phyloP scores from a whole-genome alignment of 2,329 filamentous ascomycete genomes.

The Neofusicoccum umdonicola region DNA sequence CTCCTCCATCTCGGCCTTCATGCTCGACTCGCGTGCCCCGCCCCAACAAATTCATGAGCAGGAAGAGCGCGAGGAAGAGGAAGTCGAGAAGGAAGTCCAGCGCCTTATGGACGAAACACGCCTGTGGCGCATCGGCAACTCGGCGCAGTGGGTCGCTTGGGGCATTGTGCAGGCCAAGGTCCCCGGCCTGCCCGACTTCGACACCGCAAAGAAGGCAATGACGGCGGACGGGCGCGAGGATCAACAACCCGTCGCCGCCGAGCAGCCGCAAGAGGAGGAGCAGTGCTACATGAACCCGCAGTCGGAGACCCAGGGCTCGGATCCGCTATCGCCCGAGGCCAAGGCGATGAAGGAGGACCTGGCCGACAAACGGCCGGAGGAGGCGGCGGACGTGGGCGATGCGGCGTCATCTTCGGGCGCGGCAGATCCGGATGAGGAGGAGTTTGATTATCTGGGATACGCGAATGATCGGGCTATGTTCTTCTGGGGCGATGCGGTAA shows the following conservation, averaged over 20 bases:
- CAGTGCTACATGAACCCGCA: slow-evolving; percentile 15
- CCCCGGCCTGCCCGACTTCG: slow-evolving; percentile 63
- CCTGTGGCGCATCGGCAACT: slow-evolving; percentile 85
- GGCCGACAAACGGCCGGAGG: slow-evolving; percentile 21
- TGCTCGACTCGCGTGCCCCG: slow-evolving; percentile 63
- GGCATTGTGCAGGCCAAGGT: slow-evolving; percentile 93
- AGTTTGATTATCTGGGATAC: slow-evolving; percentile 92
- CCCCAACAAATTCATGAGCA: slow-evolving; percentile 35
- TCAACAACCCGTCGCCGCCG: slow-evolving; percentile 18
- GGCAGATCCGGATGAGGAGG: slow-evolving; percentile 53
- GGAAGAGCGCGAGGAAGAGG: slow-evolving; percentile 57
- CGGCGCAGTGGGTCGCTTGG: slow-evolving; percentile 91
- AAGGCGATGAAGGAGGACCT: slow-evolving; percentile 24
- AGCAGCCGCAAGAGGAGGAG: slow-evolving; percentile 22
- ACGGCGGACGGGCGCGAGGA: not conserved
- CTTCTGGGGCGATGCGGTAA: slow-evolving; percentile 88
- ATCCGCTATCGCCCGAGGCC: slow-evolving; percentile 21
- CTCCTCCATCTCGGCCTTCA: slow-evolving; percentile 60
- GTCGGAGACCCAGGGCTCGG: slow-evolving; percentile 1
- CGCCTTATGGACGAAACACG: slow-evolving; percentile 74
- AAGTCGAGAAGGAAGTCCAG: slow-evolving; percentile 65
- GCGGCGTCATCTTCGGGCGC: slow-evolving; percentile 19
- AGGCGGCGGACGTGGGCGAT: slow-evolving; percentile 37
- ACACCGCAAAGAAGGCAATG: slow-evolving; percentile 23
- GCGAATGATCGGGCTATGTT: slow-evolving; percentile 87